These are phyloP conservation scores for Lonicera japonica DNA, from an alignment of 129 eudicot genomes.

Conservation along the genomic window DNA sequence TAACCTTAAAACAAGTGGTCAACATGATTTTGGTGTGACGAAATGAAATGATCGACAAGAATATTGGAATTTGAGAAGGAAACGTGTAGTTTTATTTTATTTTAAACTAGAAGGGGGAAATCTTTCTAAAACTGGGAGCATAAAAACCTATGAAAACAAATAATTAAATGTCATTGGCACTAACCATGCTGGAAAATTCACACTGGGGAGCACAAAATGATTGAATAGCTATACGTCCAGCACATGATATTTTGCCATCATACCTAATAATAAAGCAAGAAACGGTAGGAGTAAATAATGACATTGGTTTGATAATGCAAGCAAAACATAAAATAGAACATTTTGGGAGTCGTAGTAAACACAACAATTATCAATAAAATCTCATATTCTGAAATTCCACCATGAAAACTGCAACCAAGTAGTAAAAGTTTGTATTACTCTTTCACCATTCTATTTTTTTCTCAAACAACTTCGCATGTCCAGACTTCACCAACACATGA, in stretches of 20 bases:
- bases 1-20: background rate
- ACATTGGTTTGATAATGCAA: background rate
- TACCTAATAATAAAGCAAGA: constrained; percentile 28
- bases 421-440: too few relatives aligned
- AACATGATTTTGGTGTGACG: background rate
- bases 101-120: background rate
- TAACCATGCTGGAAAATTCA: constrained; percentile 66
- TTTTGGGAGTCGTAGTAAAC: too few relatives aligned
- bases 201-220: constrained; percentile 90
- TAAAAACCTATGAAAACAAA: background rate
- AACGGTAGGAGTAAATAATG: background rate
- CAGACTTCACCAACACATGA: too few relatives aligned
- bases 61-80: background rate
- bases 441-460: too few relatives aligned
- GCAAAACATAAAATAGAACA: background rate
- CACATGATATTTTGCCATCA: constrained; percentile 53
- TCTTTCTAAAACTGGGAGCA: background rate
- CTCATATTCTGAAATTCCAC: too few relatives aligned
- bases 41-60: background rate
- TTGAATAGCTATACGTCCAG: constrained; percentile 84
- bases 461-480: too few relatives aligned
- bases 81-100: too few relatives aligned
- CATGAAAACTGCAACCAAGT: too few relatives aligned
- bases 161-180: constrained; percentile 4
- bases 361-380: too few relatives aligned